These are phyloP conservation scores for Strobilomyces confusus DNA, from an alignment of 768 basidiomycete species.

Conservation along the genomic window DNA sequence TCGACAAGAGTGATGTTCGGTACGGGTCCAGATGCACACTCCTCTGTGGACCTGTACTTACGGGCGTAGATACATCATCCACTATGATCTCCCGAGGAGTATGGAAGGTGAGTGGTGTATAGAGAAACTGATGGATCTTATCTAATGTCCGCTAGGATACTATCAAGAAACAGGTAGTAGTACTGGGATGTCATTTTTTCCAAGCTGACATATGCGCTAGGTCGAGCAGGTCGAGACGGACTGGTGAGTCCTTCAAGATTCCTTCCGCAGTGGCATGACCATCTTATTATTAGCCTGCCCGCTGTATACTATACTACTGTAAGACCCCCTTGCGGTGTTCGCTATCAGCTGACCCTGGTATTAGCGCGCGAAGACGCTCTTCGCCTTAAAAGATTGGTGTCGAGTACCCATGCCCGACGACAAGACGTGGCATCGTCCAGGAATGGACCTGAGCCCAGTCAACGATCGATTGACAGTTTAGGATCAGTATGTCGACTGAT, in stretches of 20 bases:
- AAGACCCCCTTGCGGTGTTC: conserved; percentile 15
- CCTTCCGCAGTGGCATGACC: not conserved
- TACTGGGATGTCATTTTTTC: not conserved
- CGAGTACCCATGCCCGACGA: conserved; percentile 44
- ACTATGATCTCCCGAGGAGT: conserved; percentile 79
- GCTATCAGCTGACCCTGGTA: not conserved
- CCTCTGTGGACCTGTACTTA: not conserved
- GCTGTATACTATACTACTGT: conserved; percentile 85
- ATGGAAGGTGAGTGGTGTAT: conserved; percentile 57
- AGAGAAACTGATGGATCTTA: not conserved
- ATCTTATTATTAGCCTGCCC: conserved; percentile 51
- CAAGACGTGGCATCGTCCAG: conserved; percentile 36
- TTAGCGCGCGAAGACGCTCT: conserved; percentile 74
- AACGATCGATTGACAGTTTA: conserved; percentile 63
- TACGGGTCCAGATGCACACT: conserved; percentile 15
- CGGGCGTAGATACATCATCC: conserved; percentile 61
- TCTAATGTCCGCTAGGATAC: conserved; percentile 48
- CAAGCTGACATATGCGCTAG: conserved; percentile 32
- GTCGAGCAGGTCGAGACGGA: conserved; percentile 78
- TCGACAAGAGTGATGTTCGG: conserved; percentile 80
- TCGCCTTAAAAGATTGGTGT: conserved; percentile 51
- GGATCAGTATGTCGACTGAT: conserved; percentile 42
- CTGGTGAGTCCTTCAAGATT: conserved; percentile 38
- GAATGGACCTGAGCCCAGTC: conserved; percentile 61
- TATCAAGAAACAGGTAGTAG: conserved; percentile 79